Conservation (phyloP, 768 basidiomycete species). For the Hygrophorus russula region DNA sequence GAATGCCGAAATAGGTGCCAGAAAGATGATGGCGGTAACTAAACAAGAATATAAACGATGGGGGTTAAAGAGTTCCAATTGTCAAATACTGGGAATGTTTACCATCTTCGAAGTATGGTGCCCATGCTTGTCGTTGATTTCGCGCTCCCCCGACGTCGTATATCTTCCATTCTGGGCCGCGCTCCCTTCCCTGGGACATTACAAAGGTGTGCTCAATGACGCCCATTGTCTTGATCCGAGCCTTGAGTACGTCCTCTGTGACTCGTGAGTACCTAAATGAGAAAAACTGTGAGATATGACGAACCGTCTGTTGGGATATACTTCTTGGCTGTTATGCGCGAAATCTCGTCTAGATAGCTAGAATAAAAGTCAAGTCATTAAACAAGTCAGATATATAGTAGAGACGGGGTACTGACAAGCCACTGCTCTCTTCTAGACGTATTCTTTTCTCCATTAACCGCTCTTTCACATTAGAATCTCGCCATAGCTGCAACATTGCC, state of each 20-base stretch:
- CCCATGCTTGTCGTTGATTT: constrained; percentile 79
- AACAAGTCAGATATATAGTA: constrained; percentile 5
- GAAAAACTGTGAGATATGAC: constrained; percentile 13
- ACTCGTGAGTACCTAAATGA: constrained; percentile 5
- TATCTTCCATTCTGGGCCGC: constrained; percentile 65
- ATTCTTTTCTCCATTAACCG: constrained; percentile 54
- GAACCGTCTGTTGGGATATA: constrained; percentile 71
- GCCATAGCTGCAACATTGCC: constrained; percentile 68
- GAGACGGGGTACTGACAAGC: constrained; percentile 49
- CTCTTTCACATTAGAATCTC: constrained; percentile 53
- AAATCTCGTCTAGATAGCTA: constrained; percentile 76
- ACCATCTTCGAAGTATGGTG: constrained; percentile 84
- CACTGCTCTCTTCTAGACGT: constrained; percentile 72
- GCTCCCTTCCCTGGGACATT: constrained; percentile 43
- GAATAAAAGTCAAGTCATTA: background rate
- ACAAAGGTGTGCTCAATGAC: constrained; percentile 71
- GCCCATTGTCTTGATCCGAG: constrained; percentile 73
- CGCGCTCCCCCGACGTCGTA: constrained; percentile 80
- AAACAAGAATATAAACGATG: constrained; percentile 7
- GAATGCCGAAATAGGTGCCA: constrained; percentile 81
- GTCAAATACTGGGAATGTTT: constrained; percentile 12
- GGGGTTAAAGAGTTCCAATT: background rate
- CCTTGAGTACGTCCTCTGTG: constrained; percentile 67
- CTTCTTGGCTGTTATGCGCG: constrained; percentile 67
- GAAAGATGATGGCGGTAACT: constrained; percentile 85